Evolutionary conservation across 2,329 filamentous ascomycete genomes (phyloP).

Genomic region (Microdochium nivale): DNA sequence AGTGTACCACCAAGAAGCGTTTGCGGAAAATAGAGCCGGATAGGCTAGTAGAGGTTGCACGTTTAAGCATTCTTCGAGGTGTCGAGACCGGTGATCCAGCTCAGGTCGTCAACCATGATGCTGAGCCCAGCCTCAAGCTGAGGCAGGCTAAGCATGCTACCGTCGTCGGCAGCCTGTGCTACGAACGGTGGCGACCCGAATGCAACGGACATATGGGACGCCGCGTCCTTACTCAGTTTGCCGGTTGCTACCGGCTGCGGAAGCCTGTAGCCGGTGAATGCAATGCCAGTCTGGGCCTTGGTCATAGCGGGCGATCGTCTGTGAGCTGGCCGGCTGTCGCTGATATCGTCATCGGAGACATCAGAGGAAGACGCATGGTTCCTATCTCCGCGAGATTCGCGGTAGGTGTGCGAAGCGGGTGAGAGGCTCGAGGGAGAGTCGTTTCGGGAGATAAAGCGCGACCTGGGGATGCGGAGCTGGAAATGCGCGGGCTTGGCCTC

Average conservation of each 20-base stretch:
- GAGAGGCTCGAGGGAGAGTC: constrained; percentile 11
- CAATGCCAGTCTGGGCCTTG: constrained; percentile 4
- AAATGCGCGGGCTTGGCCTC: constrained; percentile 1
- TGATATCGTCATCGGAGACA: constrained; percentile 30
- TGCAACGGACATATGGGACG: neutral
- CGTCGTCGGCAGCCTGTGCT: constrained; percentile 5
- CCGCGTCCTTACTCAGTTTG: constrained; percentile 6
- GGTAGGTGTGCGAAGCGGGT: constrained; percentile 23
- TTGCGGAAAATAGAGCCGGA: neutral
- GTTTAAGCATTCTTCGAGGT: constrained; percentile 16
- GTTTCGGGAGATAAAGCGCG: constrained; percentile 10
- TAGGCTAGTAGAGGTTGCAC: no score
- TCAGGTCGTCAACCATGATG: constrained; percentile 27
- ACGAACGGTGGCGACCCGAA: constrained; percentile 11
- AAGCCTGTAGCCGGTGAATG: constrained; percentile 29
- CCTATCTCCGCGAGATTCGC: constrained; percentile 13
- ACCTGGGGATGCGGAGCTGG: constrained; percentile 1
- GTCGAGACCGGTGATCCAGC: constrained; percentile 39
- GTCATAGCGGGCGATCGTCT: constrained; percentile 15
- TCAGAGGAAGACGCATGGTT: constrained; percentile 29
- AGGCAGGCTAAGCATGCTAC: constrained; percentile 7
- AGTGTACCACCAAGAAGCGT: neutral
- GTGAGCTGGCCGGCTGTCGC: constrained; percentile 20
- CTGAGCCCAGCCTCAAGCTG: constrained; percentile 14
- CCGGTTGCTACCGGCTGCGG: constrained; percentile 19